Evolutionary conservation across 192 early-diverging fungal species (phyloP), one percentile per base, ranked within the genome.

Genomic region (Entrophospora sp.): DNA sequence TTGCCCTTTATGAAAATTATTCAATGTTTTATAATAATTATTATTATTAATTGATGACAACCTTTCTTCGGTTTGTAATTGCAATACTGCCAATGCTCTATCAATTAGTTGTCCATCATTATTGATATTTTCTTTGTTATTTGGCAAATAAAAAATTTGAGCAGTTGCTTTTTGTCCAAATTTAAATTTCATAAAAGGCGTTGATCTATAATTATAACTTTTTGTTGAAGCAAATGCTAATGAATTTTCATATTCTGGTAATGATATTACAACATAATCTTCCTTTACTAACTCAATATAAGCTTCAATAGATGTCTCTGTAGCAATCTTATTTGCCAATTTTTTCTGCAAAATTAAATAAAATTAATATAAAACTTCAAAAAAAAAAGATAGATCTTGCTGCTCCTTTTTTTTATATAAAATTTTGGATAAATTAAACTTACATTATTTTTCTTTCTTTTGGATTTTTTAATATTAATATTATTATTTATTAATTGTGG

Each of bases 261-360:
- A 51, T 4, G 83, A 80, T 10, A 90, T 56, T 25, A 93, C 80
- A 24, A 84, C 51, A 63, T 93, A 93, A 68, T 87, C 86, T 28
- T 91, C 82, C 75, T 92, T 93, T 58, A 93, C 80, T 12, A 90
- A 60, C 63, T 89, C 83, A 36, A 93, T 80, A 24, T 81, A 73
- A 25, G 82, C 75, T 28, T 87, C 87, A 9, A 87, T 28, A 30
- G 58, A 12, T 35, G 63, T 71, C 6, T 72, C 71, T 18, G 62
- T 70, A 18, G 77, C 67, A 43, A 75, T 71, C 35, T 72, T 70
- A 25, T 61, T 62, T 18, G 70, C 48, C 5, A 40, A 38, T 10
- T 52, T 56, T 3, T 68, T 49, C 52, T 77, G 69, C 12, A 37
- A 20, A 24, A n/a, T 13, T 22, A 36, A n/a, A 28, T 16, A 28